Conservation (phyloP, 441 rosid species). For the Brassica hybrid region DNA sequence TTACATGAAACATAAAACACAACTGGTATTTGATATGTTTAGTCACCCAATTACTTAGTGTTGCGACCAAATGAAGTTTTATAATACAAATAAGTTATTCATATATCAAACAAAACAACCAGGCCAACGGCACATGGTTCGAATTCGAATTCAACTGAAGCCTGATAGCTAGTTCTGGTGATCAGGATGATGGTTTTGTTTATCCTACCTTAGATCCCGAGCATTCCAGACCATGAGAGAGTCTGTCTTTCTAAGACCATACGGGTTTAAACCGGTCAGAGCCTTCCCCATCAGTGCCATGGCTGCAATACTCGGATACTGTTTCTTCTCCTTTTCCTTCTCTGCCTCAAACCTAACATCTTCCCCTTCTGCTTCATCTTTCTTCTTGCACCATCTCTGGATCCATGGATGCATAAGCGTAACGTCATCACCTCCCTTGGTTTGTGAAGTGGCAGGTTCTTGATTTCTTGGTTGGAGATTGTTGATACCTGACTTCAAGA, state of each 20-base stretch:
- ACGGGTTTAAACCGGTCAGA: too few species aligned
- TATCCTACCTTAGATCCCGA: constrained; percentile 27
- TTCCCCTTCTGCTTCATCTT: constrained; percentile 28
- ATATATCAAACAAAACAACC: too few species aligned
- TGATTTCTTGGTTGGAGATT: constrained; percentile 46
- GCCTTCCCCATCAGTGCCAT: too few species aligned
- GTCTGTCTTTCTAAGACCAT: constrained; percentile 42
- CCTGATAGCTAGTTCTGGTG: too few species aligned
- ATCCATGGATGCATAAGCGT: constrained; percentile 70
- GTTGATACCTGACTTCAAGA: constrained; percentile 41
- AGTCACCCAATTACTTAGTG: neutral
- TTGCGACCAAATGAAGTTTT: too few species aligned
- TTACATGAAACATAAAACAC: neutral
- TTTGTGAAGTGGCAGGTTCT: constrained; percentile 33
- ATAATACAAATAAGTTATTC: too few species aligned
- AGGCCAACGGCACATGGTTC: too few species aligned
- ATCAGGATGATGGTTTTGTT: neutral
- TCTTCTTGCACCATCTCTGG: constrained; percentile 68
- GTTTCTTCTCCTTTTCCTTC: too few species aligned
- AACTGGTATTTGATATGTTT: neutral
- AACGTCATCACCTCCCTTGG: constrained; percentile 46
- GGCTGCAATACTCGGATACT: too few species aligned
- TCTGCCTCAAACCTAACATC: too few species aligned
- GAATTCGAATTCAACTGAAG: too few species aligned
- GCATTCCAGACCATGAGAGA: constrained; percentile 73